Base-by-base conservation (phyloP, 1,139 yeast genomes). In the Candida sanyaensis region DNA sequence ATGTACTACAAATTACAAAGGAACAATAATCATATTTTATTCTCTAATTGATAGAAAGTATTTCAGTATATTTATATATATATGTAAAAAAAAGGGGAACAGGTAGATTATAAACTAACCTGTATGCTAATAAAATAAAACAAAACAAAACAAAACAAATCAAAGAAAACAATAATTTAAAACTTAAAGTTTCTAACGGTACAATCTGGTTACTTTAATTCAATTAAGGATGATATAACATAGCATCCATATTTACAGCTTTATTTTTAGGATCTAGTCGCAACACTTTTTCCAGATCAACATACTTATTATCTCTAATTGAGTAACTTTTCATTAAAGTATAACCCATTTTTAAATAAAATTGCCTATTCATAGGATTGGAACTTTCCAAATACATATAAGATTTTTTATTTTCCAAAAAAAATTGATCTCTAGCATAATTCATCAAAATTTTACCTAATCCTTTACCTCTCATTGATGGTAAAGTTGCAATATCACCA, bases 271-370 rank as follows among this genome's bases (percentile, higher is more conserved):
- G 57, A 45, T 62, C 71, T 39, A 52, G 57, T 37, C 48, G 57
- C 41, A 48, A 60, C 53, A 51, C 49, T 43, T 47, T 50, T 7
- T 52, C 55, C 23, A 57, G 50, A 48, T 68, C 71, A 54, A 51
- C 55, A 40, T 45, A 48, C 30, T 45, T 43, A 33, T 50, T 46
- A 41, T 50, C 40, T 12, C 71, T 78, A 46, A 78, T 71, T 13
- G 72, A 66, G 52, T 72, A 78, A 28, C 79, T 75, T 48, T 71
- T 71, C 55, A 73, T 68, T 51, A 71, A 68, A 29, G 71, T 63
- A 57, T 78, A 78, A 27, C 81, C 81, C 55, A 78, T 62, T 59
- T 77, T 77, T 49, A 68, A 69, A 57, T 78, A 78, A 49, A 78
- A 78, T 47, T 65, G 65, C 48, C 81, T 68, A 57, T 78, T 78